These are phyloP conservation scores for Eucalyptus polybractea DNA, from an alignment of 345 rosid genomes.

Conservation along the genomic window DNA sequence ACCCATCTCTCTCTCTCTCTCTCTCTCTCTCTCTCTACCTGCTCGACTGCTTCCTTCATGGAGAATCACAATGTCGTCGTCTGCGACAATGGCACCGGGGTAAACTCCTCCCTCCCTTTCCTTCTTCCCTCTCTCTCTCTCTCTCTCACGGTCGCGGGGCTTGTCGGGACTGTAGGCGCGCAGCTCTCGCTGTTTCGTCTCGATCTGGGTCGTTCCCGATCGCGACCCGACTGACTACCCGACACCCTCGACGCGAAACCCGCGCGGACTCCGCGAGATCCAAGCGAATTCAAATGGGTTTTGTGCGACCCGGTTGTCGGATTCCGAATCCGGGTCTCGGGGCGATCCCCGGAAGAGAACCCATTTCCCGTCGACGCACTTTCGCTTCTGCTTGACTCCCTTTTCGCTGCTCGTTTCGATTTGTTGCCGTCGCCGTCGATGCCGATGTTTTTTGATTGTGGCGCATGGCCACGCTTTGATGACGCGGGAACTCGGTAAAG, in stretches of 20 bases:
- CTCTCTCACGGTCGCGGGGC: background rate
- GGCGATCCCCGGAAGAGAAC: background rate
- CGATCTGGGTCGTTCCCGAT: background rate
- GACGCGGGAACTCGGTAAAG: background rate
- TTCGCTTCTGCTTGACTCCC: background rate
- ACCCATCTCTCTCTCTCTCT: background rate
- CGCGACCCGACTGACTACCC: background rate
- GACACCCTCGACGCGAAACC: background rate
- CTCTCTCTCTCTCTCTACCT: background rate
- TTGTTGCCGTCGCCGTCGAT: background rate
- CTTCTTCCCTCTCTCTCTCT: background rate
- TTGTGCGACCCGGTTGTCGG: background rate
- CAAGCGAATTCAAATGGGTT: background rate
- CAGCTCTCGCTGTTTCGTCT: background rate
- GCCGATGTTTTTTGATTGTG: background rate
- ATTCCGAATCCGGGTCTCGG: background rate
- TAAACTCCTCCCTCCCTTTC: constrained; percentile 6
- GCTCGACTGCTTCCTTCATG: constrained; percentile 15
- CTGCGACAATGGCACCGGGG: constrained; percentile 98
- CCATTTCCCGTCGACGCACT: background rate
- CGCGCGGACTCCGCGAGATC: background rate
- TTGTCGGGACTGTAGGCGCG: background rate
- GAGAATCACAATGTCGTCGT: constrained; percentile 77
- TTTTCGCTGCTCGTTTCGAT: background rate
- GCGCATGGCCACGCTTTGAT: background rate